A percentile compares a stretch with the other conserved stretches of the same genome.
Conservation (phyloP, 257 asterid genomes). For the Jaltomata sinuosa region DNA sequence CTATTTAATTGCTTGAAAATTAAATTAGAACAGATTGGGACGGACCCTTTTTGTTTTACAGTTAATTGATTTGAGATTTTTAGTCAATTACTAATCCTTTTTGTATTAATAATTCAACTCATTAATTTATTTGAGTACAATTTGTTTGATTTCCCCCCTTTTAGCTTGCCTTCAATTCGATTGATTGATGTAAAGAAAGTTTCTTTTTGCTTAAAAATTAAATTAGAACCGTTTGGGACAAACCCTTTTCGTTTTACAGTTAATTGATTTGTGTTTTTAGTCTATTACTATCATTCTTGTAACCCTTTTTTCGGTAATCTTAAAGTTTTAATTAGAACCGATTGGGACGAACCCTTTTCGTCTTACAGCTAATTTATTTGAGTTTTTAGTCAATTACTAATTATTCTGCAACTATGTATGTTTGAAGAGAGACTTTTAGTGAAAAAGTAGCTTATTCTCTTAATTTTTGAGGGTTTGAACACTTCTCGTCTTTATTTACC, state of each 20-base stretch:
- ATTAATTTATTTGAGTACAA: background rate
- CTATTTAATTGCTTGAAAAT: background rate
- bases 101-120: background rate
- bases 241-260: background rate
- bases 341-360: background rate
- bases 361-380: background rate
- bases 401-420: background rate
- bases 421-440: slow-evolving; percentile 18
- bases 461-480: no score
- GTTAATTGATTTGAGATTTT: background rate
- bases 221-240: background rate
- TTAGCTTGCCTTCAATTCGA: no score
- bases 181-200: background rate
- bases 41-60: background rate
- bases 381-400: background rate
- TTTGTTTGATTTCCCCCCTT: background rate
- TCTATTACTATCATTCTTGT: background rate
- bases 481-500: no score
- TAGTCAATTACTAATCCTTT: background rate
- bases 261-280: background rate
- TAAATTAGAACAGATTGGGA: background rate
- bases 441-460: slow-evolving; percentile 22
- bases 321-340: background rate
- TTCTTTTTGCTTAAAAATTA: background rate
- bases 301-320: no score